Conservation (phyloP, 1,139 yeast genomes). For the Saccharomyces hybrid region DNA sequence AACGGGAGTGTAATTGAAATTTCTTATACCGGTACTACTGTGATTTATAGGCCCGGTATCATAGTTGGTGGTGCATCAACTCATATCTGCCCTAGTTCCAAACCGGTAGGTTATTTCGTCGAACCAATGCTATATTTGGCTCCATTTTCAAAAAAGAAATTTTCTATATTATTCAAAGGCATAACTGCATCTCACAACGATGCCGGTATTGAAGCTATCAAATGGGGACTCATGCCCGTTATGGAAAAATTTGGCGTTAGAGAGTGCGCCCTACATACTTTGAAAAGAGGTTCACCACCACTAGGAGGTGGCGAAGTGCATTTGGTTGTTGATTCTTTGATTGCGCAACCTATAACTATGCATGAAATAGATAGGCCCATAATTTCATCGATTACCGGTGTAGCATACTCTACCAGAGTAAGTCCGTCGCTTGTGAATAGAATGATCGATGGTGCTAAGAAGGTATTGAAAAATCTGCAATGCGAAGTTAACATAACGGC, state of each 20-base stretch:
- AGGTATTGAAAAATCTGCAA: slow-evolving; percentile 62
- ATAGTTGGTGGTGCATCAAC: slow-evolving; percentile 81
- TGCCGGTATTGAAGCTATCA: slow-evolving; percentile 81
- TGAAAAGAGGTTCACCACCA: slow-evolving; percentile 91
- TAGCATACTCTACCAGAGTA: slow-evolving; percentile 92
- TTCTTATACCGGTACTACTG: slow-evolving; percentile 95
- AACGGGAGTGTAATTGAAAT: slow-evolving; percentile 89
- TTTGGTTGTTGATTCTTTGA: slow-evolving; percentile 68
- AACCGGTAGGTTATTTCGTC: slow-evolving; percentile 83
- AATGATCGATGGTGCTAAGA: slow-evolving; percentile 78
- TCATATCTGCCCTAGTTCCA: slow-evolving; percentile 70
- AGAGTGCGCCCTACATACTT: slow-evolving; percentile 77
- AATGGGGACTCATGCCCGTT: slow-evolving; percentile 85
- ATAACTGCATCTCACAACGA: slow-evolving; percentile 67
- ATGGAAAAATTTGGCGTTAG: slow-evolving; percentile 93
- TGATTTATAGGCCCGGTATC: slow-evolving; percentile 83
- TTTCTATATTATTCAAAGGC: slow-evolving; percentile 74
- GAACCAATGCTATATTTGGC: slow-evolving; percentile 85
- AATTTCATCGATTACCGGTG: slow-evolving; percentile 78
- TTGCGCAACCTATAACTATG: slow-evolving; percentile 78
- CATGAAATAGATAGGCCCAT: slow-evolving; percentile 76
- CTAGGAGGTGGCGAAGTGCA: slow-evolving; percentile 96
- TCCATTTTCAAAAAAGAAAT: slow-evolving; percentile 87
- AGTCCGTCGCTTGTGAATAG: slow-evolving; percentile 92
- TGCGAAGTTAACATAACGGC: slow-evolving; percentile 92